Base-by-base conservation (phyloP, 306 rosid genomes). In the Dalbergia oliveri region DNA sequence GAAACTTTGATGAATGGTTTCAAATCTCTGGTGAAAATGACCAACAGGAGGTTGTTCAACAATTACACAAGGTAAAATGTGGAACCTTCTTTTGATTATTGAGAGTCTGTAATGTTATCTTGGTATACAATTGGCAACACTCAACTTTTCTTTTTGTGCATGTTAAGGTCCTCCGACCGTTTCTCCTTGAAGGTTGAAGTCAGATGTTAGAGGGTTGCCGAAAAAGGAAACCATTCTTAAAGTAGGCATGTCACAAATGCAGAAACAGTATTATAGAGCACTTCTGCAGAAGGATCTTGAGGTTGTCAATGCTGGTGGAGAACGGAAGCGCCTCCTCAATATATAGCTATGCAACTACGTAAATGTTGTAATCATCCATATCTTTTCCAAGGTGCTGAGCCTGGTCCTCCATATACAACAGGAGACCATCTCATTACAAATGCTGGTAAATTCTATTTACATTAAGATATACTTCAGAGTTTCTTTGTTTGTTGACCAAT, bases 241-340 rank as follows among this genome's bases (percentile, higher is more conserved):
- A 84, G 98, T 95, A 51, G 99, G 99, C 66, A 95, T 95, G 99
- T 95, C 99, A 8, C 98, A 95, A 57, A 87, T 95, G 99, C 99
- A 95, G 89, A 95, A 95, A 79, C 96, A 91, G 72, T 95, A 91
- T 73, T 95, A 95, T 66, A 94, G 59, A 86, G 99, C 99, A 77
- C 85, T 95, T 71, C 84, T 95, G 85, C 99, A 95, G 85, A 95
- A 95, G 81, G 99, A 95, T 88, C 97, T 95, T 49, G 99, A 95
- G 89, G 99, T 95, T 88, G 98, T 95, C 79, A 95, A 95, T 84
- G 99, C 99, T 84, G 99, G 99, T 53, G 99, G 99, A 84, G 99
- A 95, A 75, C 91, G 99, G 44, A 95, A 95, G 84, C 93, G 99
- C 44, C 99, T 95, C 72, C 82, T 95, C 70, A 95, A 95, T 84